Base-by-base conservation (phyloP, 1,139 yeast species). In the Diutina pseudorugosa region DNA sequence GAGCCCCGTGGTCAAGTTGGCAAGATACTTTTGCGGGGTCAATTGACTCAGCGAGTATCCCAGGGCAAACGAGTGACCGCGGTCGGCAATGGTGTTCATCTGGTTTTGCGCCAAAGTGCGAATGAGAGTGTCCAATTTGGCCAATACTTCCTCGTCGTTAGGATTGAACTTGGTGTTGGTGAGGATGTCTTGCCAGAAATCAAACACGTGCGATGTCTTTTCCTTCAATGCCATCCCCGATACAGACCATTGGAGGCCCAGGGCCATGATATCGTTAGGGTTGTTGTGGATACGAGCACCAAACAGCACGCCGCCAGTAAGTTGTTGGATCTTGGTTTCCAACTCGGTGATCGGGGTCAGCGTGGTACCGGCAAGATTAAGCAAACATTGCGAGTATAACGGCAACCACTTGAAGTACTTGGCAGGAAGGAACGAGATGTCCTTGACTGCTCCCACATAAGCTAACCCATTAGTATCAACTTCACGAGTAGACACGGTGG, bases 21-120 rank as follows among this genome's bases (percentile, higher is more conserved):
- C 72, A 20, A 90, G 72, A 11, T 82, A 73, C 53, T 80, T 81
- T 18, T 82, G 73, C 1, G 79, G 70, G 1, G 89, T 79, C 12
- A 89, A 69, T 42, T 80, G 76, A 0, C 96, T 77, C 44, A 79
- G 73, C 3, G 95, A 83, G 59, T 72, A 80, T 4, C 82, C 75
- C 58, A 82, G 77, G 1, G 98, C 96, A 67, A 77, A 91, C 1
- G 85, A 73, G 63, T 93, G 98, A 0, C 99, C 99, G 51, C 85
- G 73, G 56, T 91, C 95, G 6, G 96, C 93, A 52, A 90, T 78
- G 11, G 77, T 73, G 60, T 90, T 83, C 59, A 90, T 72, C 60
- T 87, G 89, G 60, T 89, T 91, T 47, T 91, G 85, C 0, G 88
- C 85, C 63, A 84, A 67, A 52, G 83, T 79, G 60, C 85, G 86